A percentile compares a stretch with the other conserved stretches of the same genome.
Evolutionary conservation across 2,329 filamentous ascomycete genomes (phyloP).

Genomic region (Beauveria asiatica): DNA sequence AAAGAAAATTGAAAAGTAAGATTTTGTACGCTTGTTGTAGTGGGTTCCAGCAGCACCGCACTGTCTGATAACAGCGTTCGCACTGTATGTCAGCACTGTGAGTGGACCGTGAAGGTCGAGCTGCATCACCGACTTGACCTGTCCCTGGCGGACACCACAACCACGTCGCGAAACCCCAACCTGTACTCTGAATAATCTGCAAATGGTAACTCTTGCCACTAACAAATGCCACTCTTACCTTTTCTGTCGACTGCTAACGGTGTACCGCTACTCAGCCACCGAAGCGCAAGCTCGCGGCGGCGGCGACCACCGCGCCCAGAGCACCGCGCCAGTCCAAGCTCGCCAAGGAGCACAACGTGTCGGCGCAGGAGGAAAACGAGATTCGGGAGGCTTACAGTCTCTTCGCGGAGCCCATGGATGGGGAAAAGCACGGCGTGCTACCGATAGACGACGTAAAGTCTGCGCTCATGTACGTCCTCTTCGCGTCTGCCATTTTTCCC

Average conservation of each 20-base stretch:
- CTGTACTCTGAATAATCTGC: not conserved
- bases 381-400: conserved; percentile 85
- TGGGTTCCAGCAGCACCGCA: not conserved
- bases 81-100: not conserved
- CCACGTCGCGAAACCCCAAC: not conserved
- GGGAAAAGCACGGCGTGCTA: conserved; percentile 65
- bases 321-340: conserved; percentile 68
- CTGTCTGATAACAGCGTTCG: not conserved
- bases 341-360: conserved; percentile 84
- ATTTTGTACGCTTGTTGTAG: not conserved
- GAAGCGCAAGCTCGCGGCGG: conserved; percentile 35
- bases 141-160: not conserved
- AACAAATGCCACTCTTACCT: too few relatives aligned
- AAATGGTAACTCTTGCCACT: not conserved
- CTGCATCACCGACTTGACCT: not conserved
- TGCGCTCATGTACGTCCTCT: conserved; percentile 56
- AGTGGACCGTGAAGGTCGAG: not conserved
- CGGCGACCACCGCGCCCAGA: conserved; percentile 23
- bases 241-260: not conserved
- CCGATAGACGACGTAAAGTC: conserved; percentile 60
- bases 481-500: not conserved
- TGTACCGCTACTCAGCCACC: conserved; percentile 33
- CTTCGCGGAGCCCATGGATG: conserved; percentile 63
- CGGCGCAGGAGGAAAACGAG: conserved; percentile 74
- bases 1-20: not conserved